A percentile compares a stretch with the other conserved stretches of the same genome.
Evolutionary conservation across 257 asterid genomes (phyloP).

Genomic region (Forsythia suspensa): DNA sequence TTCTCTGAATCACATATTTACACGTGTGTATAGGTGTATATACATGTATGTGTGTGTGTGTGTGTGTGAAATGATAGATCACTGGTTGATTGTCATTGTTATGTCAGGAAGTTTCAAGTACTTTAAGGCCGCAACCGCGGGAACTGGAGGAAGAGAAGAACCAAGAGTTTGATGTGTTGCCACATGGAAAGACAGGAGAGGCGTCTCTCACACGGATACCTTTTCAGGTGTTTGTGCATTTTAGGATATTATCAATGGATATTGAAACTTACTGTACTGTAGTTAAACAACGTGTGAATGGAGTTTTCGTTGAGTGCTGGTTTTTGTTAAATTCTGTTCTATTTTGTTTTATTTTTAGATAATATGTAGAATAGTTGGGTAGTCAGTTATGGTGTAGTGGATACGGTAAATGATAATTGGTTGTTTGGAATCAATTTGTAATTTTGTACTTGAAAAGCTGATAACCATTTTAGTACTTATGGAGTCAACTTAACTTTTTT

Average conservation of each 20-base stretch:
- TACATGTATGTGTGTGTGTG: not conserved
- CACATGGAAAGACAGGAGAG: conserved; percentile 69
- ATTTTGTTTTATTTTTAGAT: not conserved
- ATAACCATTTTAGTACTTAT: not conserved
- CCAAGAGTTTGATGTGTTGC: conserved; percentile 42
- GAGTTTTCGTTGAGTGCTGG: not conserved
- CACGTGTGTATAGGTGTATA: too few species aligned
- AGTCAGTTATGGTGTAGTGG: too few species aligned
- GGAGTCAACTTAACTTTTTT: not conserved
- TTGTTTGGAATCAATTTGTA: not conserved
- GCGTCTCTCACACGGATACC: conserved; percentile 53
- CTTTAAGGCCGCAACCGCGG: conserved; percentile 44
- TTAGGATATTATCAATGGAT: not conserved
- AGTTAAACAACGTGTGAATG: not conserved
- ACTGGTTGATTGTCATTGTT: conserved; percentile 21
- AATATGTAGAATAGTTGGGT: too few species aligned
- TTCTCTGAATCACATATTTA: not conserved
- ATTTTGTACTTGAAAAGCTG: not conserved
- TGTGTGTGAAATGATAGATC: not conserved
- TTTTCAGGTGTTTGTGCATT: conserved; percentile 58
- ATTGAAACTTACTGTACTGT: not conserved
- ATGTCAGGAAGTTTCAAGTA: conserved; percentile 42
- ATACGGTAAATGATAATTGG: not conserved
- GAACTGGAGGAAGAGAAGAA: conserved; percentile 42
- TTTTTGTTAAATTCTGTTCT: not conserved